Base-by-base conservation (phyloP, 2,329 filamentous ascomycete species). In the Alternaria sp. region DNA sequence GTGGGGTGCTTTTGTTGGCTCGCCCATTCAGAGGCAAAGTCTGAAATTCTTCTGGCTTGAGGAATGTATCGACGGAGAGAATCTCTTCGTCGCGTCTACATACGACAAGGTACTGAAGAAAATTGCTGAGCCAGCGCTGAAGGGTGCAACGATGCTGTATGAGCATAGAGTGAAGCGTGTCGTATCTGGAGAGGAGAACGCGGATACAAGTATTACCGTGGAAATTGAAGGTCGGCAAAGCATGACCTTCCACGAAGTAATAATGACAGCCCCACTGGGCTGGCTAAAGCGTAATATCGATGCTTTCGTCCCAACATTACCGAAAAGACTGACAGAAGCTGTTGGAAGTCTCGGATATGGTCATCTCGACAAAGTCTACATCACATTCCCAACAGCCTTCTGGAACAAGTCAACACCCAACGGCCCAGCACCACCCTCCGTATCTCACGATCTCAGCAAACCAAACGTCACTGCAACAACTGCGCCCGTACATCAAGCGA, bases 31-130 rank as follows among this genome's bases (percentile, higher is more conserved):
- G 51, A 83, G 72, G 26, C 90, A 93, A 72, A 91, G 88, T 66
- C 79, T 92, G 31, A 90, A 88, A 78, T 92, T 87, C 78, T 90
- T 92, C 72, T 92, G 89, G 88, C 73, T 93, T 5, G 90, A 93
- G 71, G 89, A 92, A 75, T 91, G 88, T 64, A 88, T 92, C 51
- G 89, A 92, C 71, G 90, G 89, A 44, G 86, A 85, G 70, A 88
- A 88, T 66, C 80, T 86, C 31, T 88, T 88, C 60, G 84, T 89
- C 31, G 84, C 85, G 3, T 85, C 82, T 1, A 88, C 85, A 3
- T 88, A 88, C 70, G 78, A 81, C 28, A 81, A 81, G 55, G 85
- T 89, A n/a, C 71, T 89, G n/a, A 77, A 85, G 13, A 80, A 80
- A 39, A 82, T 92, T 37, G 82, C 87, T 0, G 81, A 81, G 51